Base-by-base conservation (phyloP, 257 asterid genomes). In the Lycium ferocissimum region DNA sequence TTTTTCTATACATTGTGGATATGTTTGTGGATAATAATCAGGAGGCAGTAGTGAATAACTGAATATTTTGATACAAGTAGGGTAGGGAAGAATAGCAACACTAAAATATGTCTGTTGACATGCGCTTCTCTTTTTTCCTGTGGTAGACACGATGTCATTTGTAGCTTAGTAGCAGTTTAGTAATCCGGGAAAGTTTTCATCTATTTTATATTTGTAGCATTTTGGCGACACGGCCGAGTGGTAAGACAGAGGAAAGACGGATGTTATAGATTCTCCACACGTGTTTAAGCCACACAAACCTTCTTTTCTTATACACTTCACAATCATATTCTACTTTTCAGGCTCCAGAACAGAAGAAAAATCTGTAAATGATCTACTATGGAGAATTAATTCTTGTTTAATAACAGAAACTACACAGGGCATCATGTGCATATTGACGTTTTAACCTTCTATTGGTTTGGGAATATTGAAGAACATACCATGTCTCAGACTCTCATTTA, bases 361-460 rank as follows among this genome's bases (percentile, higher is more conserved):
- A 2, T 78, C 14, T 3, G 82, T 78, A 26, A 57, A 53, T 26
- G 82, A 12, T 26, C 9, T 76, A 13, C 40, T 22, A 49, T 26
- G 65, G 47, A 78, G 26, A 78, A 78, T 7, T 78, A 26, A 33
- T 7, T 8, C 54, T 78, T 53, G 49, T 26, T 78, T 78, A 78
- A 26, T 53, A 75, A 49, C 45, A 33, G 65, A 78, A 78, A 78
- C 49, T 26, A 75, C 22, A 45, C 43, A 49, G 3, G 18, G 13
- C 22, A 13, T 76, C 81, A 22, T 51, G 62, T 76, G 45, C 18
- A 76, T 49, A 54, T 51, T 75, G 22, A 54, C 0, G 20, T 49
- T 75, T 75, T 75, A 75, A 22, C 49, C 62, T 75, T 43, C 81
- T 76, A 53, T 53, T 76, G 81, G 26, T 26, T 76, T 51, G 82